These are phyloP conservation scores for Nemophila menziesii DNA, from an alignment of 257 asterid genomes.

Conservation along the genomic window DNA sequence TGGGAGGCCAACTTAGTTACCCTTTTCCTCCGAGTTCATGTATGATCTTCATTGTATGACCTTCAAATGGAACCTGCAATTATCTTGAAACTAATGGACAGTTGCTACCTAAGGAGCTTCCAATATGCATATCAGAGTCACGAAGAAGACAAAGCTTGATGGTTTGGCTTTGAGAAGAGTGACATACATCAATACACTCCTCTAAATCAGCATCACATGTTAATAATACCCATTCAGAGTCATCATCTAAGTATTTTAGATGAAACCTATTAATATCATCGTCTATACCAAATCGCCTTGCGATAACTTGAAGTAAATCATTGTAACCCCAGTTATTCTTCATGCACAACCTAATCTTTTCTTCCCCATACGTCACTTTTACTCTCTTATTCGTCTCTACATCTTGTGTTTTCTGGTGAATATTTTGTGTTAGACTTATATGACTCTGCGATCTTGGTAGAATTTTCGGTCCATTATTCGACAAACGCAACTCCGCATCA, in stretches of 20 bases:
- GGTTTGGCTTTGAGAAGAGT: conserved; percentile 33
- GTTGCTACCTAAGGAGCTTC: conserved; percentile 36
- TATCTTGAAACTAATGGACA: conserved; percentile 11
- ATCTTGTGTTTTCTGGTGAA: conserved; percentile 16
- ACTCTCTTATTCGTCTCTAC: conserved; percentile 36
- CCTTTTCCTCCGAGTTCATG: no score
- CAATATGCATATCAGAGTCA: conserved; percentile 24
- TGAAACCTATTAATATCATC: conserved; percentile 29
- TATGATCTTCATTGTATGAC: not conserved
- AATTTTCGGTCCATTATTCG: conserved; percentile 29
- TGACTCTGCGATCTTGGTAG: conserved; percentile 48
- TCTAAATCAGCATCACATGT: conserved; percentile 86
- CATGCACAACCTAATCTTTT: conserved; percentile 67
- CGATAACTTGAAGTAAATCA: conserved; percentile 47
- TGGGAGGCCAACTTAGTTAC: no score
- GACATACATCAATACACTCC: conserved; percentile 63
- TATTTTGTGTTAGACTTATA: conserved; percentile 17
- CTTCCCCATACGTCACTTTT: conserved; percentile 70
- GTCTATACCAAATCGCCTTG: conserved; percentile 51
- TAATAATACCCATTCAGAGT: conserved; percentile 73
- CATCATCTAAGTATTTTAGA: conserved; percentile 84
- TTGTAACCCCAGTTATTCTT: conserved; percentile 42
- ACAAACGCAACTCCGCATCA: conserved; percentile 40
- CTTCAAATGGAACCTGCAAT: not conserved
- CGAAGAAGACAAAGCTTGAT: conserved; percentile 44